Evolutionary conservation across 2,329 filamentous ascomycete species (phyloP).

Genomic region (Colletotrichum sidae): DNA sequence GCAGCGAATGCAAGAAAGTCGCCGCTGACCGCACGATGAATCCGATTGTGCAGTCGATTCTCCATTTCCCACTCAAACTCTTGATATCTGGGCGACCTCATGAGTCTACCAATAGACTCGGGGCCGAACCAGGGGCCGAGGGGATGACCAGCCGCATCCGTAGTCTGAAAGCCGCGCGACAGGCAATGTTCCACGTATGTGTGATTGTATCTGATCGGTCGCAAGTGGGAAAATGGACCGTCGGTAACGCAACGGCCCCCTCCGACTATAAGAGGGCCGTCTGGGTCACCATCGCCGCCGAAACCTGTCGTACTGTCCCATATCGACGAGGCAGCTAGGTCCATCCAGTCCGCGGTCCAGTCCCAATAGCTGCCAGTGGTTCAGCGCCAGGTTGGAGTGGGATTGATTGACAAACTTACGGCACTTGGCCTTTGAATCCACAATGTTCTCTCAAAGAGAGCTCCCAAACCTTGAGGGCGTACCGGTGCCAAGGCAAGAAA

Average conservation of each 20-base stretch:
- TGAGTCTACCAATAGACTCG: neutral
- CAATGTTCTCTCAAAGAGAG: slow-evolving; percentile 40
- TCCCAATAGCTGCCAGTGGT: slow-evolving; percentile 42
- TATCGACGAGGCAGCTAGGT: slow-evolving; percentile 41
- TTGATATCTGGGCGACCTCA: slow-evolving; percentile 30
- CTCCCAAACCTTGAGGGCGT: slow-evolving; percentile 47
- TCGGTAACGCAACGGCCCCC: slow-evolving; percentile 22
- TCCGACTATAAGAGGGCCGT: neutral
- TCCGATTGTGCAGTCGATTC: slow-evolving; percentile 27
- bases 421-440: slow-evolving; percentile 6
- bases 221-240: slow-evolving; percentile 42
- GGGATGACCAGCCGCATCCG: neutral
- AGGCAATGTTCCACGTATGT: slow-evolving; percentile 42
- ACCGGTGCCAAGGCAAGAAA: slow-evolving; percentile 51
- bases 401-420: slow-evolving; percentile 34
- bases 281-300: slow-evolving; percentile 43
- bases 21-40: slow-evolving; percentile 41
- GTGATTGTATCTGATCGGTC: slow-evolving; percentile 36
- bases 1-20: slow-evolving; percentile 44
- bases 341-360: slow-evolving; percentile 46
- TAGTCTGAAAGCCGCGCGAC: slow-evolving; percentile 39
- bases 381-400: too few relatives aligned
- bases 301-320: slow-evolving; percentile 43
- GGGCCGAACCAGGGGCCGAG: neutral
- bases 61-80: slow-evolving; percentile 9